Evolutionary conservation across 345 rosid species (phyloP).

Genomic region (Litchi chinensis): DNA sequence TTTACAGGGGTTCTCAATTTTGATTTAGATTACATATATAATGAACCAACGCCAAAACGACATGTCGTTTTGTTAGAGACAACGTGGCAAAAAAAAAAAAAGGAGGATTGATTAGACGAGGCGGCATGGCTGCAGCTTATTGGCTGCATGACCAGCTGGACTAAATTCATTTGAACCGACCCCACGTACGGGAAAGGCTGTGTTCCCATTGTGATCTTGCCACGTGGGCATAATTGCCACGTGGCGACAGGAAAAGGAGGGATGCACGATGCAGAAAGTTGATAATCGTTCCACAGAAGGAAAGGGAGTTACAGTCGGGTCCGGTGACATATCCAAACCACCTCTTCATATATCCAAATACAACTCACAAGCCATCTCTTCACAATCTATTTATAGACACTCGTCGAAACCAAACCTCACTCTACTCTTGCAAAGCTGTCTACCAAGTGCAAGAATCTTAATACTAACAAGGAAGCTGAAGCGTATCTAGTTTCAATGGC

Average conservation of each 20-base stretch:
- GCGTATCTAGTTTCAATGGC: slow-evolving; percentile 15
- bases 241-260: not conserved
- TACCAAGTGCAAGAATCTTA: not conserved
- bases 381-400: not conserved
- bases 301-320: not conserved
- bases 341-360: no score
- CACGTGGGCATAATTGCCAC: not conserved
- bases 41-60: not conserved
- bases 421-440: not conserved
- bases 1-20: not conserved
- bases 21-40: not conserved
- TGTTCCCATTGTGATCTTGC: not conserved
- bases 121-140: not conserved
- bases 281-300: not conserved
- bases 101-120: not conserved
- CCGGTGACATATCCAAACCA: no score
- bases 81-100: not conserved
- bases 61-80: not conserved
- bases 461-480: not conserved
- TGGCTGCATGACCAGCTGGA: slow-evolving; percentile 1
- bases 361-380: not conserved
- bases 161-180: not conserved
- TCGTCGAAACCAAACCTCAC: not conserved
- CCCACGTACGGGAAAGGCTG: not conserved
- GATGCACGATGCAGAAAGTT: not conserved